phyloP scores from a whole-genome alignment of 306 rosid genomes.

The Sophora flavescens region DNA sequence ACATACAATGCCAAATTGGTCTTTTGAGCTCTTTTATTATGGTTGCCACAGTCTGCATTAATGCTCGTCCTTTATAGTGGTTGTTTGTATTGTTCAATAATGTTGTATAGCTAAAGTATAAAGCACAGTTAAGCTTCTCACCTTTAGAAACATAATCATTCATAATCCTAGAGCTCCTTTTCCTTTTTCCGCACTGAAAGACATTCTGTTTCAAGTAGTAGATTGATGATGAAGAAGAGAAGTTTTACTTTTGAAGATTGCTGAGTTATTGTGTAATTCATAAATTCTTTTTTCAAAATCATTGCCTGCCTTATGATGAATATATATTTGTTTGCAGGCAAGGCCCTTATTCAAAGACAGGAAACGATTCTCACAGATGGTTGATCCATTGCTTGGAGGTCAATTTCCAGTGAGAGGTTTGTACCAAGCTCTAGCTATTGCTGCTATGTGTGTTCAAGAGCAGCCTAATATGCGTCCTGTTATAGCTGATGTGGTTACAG shows the following conservation, averaged over 20 bases:
- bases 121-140: background rate
- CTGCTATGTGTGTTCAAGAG: constrained; percentile 98
- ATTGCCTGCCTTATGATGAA: background rate
- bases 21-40: background rate
- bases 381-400: constrained; percentile 81
- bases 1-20: background rate
- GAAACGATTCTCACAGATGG: constrained; percentile 78
- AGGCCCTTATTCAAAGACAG: constrained; percentile 84
- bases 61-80: background rate
- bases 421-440: constrained; percentile 93
- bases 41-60: background rate
- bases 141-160: background rate
- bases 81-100: background rate
- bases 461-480: constrained; percentile 89
- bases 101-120: background rate
- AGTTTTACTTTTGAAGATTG: constrained; percentile 12
- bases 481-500: constrained; percentile 82
- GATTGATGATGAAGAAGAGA: constrained; percentile 7
- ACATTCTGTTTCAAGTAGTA: background rate
- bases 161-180: background rate
- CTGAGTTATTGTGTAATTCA: background rate
- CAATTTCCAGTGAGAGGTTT: constrained; percentile 87
- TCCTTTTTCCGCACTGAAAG: background rate
- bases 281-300: background rate
- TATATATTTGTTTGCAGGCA: constrained; percentile 61